These are phyloP conservation scores for Cylindrodendrum hubeiense DNA, from an alignment of 2,329 filamentous ascomycete species.

Conservation along the genomic window DNA sequence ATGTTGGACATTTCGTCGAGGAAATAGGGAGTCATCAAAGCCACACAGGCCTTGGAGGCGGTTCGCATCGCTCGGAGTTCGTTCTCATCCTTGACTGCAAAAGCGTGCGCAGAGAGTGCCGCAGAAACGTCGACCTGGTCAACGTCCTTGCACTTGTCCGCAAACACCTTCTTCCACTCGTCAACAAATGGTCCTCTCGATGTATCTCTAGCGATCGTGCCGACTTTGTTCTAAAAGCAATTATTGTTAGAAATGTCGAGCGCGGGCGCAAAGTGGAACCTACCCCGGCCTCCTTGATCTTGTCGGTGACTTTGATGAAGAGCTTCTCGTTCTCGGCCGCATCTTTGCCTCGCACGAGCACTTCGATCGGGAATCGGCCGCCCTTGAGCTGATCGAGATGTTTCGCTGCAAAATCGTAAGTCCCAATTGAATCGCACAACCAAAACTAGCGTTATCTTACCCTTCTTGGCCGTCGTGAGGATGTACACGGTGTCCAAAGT, in stretches of 20 bases:
- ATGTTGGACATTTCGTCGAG: constrained; percentile 98
- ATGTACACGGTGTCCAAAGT: constrained; percentile 90
- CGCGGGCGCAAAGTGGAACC: constrained; percentile 51
- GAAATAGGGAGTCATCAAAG: constrained; percentile 95
- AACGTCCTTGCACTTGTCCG: constrained; percentile 83
- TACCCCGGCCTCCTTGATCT: constrained; percentile 89
- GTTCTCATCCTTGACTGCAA: constrained; percentile 94
- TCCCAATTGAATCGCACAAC: constrained; percentile 22
- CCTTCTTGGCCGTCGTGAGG: constrained; percentile 97
- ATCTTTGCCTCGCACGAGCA: constrained; percentile 92
- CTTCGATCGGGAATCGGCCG: constrained; percentile 91
- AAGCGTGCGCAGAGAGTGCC: constrained; percentile 84
- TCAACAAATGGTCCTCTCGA: constrained; percentile 91
- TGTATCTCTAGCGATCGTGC: constrained; percentile 85
- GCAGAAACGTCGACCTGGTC: constrained; percentile 89
- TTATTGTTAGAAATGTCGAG: constrained; percentile 28
- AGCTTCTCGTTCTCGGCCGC: constrained; percentile 91
- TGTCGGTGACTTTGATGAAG: constrained; percentile 84
- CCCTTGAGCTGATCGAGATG: constrained; percentile 93
- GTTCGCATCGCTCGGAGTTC: constrained; percentile 95
- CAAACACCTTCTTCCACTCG: constrained; percentile 91
- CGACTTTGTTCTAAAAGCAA: constrained; percentile 82
- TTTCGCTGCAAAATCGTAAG: constrained; percentile 74
- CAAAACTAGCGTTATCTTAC: constrained; percentile 57
- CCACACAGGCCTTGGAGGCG: constrained; percentile 92